Conservation (phyloP, 768 basidiomycete species). For the Mycena pura region DNA sequence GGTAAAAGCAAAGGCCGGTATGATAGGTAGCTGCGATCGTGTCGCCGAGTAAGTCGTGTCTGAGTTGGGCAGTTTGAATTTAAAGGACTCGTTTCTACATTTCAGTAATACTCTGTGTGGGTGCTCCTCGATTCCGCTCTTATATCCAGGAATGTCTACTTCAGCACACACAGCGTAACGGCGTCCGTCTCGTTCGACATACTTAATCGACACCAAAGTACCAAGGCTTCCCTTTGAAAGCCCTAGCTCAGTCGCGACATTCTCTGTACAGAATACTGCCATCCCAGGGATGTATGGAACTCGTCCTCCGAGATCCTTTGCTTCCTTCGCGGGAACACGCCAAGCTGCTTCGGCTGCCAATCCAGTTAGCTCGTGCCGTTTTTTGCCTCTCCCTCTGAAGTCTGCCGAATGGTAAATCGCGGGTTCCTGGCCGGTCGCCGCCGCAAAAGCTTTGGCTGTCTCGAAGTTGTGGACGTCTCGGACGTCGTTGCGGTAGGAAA, state of each 20-base stretch:
- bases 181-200: neutral
- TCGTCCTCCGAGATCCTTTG: constrained; percentile 1
- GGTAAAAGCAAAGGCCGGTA: neutral
- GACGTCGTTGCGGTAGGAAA: neutral
- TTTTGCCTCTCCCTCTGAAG: neutral
- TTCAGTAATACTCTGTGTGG: neutral
- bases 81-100: neutral
- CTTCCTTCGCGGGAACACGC: neutral
- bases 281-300: neutral
- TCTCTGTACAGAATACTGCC: constrained; percentile 3
- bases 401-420: constrained; percentile 1
- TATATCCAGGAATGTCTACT: neutral
- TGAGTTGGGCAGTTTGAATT: neutral
- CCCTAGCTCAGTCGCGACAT: constrained; percentile 5
- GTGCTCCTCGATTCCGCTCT: neutral
- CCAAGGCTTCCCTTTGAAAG: neutral
- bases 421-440: neutral
- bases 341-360: constrained; percentile 6
- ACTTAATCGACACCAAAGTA: neutral
- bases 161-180: neutral
- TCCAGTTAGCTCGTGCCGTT: neutral
- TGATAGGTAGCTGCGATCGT: constrained; percentile 1
- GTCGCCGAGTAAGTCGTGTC: neutral
- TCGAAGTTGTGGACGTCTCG: neutral
- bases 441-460: constrained; percentile 4